Conservation (phyloP, 1,284 basidiomycete genomes). For the Gomphus bonarii region DNA sequence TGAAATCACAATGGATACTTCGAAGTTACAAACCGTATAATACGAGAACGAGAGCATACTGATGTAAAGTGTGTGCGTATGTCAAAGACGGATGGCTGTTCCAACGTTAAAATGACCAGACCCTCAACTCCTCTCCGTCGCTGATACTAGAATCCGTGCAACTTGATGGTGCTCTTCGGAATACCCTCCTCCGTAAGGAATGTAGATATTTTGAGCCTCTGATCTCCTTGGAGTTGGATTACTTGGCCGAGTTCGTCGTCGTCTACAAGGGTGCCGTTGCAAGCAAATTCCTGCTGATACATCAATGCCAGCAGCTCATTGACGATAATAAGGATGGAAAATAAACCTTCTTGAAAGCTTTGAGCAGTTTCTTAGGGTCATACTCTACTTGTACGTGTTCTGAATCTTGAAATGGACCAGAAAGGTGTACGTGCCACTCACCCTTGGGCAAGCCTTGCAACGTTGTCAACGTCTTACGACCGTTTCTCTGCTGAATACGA, state of each 20-base stretch:
- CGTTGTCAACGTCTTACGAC: conserved; percentile 97
- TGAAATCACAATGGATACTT: background rate
- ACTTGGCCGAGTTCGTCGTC: conserved; percentile 96
- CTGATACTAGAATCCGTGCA: conserved; percentile 70
- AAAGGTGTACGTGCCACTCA: conserved; percentile 26
- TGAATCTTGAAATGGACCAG: background rate
- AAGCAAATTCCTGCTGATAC: conserved; percentile 81
- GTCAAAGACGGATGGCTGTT: background rate
- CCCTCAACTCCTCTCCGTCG: conserved; percentile 9
- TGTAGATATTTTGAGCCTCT: conserved; percentile 81
- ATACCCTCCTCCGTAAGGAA: conserved; percentile 80
- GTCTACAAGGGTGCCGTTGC: conserved; percentile 96
- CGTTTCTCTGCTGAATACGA: conserved; percentile 98
- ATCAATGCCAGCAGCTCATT: background rate
- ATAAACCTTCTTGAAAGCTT: conserved; percentile 93
- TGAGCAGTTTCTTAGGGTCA: conserved; percentile 96
- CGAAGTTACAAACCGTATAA: conserved; percentile 2
- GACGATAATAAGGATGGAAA: background rate
- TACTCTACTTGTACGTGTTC: conserved; percentile 48
- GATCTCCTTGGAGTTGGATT: conserved; percentile 99
- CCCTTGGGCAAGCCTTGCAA: conserved; percentile 94
- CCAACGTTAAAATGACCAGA: background rate
- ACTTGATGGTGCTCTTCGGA: conserved; percentile 65
- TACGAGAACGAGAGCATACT: background rate
- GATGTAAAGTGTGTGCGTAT: background rate